These are phyloP conservation scores for Cairneyella variabilis DNA, from an alignment of 495 filamentous ascomycete species.

Conservation along the genomic window DNA sequence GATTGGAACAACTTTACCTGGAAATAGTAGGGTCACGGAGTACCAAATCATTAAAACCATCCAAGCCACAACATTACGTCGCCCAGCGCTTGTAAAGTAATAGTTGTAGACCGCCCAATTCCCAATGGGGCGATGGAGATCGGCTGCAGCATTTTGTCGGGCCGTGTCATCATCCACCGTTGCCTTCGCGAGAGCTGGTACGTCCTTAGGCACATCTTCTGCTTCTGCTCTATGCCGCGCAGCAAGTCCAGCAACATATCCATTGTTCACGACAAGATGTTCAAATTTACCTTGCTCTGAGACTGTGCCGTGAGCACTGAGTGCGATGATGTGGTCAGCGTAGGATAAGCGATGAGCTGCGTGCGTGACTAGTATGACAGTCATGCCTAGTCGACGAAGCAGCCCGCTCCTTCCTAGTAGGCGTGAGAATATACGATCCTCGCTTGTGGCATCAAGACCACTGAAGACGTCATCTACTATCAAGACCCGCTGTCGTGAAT, in stretches of 20 bases:
- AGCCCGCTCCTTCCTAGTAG: not conserved
- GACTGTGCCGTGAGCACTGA: conserved; percentile 41
- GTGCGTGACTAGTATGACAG: conserved; percentile 42
- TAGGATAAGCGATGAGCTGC: conserved; percentile 44
- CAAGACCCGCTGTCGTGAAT: conserved; percentile 9
- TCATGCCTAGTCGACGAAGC: conserved; percentile 28
- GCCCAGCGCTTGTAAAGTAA: conserved; percentile 6
- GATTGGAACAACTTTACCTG: conserved; percentile 1
- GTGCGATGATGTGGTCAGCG: conserved; percentile 47
- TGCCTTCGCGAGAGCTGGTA: conserved; percentile 1
- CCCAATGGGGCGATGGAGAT: conserved; percentile 9
- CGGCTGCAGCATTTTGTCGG: conserved; percentile 23
- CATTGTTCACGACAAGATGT: conserved; percentile 37
- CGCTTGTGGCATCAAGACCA: conserved; percentile 14
- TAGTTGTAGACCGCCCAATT: conserved; percentile 8
- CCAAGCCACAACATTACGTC: conserved; percentile 5
- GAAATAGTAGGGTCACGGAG: conserved; percentile 2
- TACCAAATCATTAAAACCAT: conserved; percentile 3
- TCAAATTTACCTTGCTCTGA: conserved; percentile 48
- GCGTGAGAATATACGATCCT: conserved; percentile 3
- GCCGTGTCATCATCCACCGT: conserved; percentile 11
- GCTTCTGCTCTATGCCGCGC: conserved; percentile 2
- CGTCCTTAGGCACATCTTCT: not conserved
- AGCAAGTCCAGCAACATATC: conserved; percentile 45
- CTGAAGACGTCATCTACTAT: conserved; percentile 24